Conservation (phyloP, 345 rosid species). For the Laguncularia racemosa region DNA sequence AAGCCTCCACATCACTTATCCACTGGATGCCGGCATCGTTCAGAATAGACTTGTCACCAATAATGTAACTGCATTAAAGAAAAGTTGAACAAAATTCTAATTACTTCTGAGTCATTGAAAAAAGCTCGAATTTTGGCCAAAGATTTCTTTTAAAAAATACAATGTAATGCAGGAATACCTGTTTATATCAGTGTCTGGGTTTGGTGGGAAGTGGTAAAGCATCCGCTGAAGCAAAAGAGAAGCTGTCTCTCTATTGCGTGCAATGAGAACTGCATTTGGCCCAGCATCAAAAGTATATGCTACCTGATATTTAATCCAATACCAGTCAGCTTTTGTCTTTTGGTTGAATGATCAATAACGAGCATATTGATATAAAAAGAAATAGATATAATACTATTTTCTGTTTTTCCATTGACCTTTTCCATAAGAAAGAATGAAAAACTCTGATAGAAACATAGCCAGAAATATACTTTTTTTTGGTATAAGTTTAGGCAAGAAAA, state of each 20-base stretch:
- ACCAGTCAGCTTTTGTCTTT: not conserved
- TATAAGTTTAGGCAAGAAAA: not conserved
- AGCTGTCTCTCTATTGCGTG: slow-evolving; percentile 56
- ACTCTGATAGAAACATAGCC: not conserved
- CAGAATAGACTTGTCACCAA: slow-evolving; percentile 80
- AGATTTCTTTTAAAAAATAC: too few relatives aligned
- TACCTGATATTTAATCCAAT: slow-evolving; percentile 39
- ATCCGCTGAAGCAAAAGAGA: slow-evolving; percentile 64
- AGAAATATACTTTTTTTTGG: too few relatives aligned
- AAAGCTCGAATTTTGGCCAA: too few relatives aligned
- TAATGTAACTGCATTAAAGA: slow-evolving; percentile 43
- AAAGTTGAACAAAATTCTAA: not conserved
- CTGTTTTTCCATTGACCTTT: not conserved
- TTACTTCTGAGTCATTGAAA: too few relatives aligned
- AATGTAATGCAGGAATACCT: slow-evolving; percentile 25
- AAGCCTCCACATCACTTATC: slow-evolving; percentile 48
- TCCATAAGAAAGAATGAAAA: not conserved
- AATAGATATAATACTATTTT: too few relatives aligned
- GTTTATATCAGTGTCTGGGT: slow-evolving; percentile 56
- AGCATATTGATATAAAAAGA: too few relatives aligned
- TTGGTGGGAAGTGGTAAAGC: slow-evolving; percentile 84
- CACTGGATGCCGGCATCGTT: slow-evolving; percentile 65
- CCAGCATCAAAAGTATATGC: slow-evolving; percentile 98
- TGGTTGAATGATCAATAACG: too few relatives aligned
- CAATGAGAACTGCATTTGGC: slow-evolving; percentile 84